A percentile compares a stretch with the other conserved stretches of the same genome.
These are phyloP conservation scores for Lactuca sativa DNA, from an alignment of 129 eudicot genomes.

Conservation along the genomic window DNA sequence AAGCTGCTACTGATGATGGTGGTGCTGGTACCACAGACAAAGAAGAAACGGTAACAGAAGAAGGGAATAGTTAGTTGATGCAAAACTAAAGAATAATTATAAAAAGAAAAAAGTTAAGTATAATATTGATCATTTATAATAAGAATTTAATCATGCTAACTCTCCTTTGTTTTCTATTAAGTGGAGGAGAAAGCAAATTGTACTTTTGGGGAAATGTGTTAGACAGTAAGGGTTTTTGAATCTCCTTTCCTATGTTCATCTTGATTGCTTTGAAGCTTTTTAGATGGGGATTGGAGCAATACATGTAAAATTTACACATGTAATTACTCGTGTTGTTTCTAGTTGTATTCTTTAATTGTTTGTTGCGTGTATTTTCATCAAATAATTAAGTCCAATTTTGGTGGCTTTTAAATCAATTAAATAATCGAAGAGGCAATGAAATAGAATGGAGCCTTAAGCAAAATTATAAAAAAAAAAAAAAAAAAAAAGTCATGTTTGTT, in stretches of 20 bases:
- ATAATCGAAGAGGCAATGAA: no score
- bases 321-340: conserved; percentile 25
- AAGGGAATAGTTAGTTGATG: conserved; percentile 5
- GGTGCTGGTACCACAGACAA: neutral
- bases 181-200: conserved; percentile 25
- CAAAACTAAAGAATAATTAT: conserved; percentile 19
- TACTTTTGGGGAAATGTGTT: conserved; percentile 15
- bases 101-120: neutral
- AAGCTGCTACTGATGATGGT: conserved; percentile 29
- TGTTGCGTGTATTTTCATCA: conserved; percentile 6
- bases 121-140: conserved; percentile 11
- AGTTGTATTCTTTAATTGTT: conserved; percentile 15
- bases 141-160: neutral
- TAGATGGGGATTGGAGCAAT: conserved; percentile 22
- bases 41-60: conserved; percentile 10
- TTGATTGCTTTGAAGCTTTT: conserved; percentile 22
- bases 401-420: neutral
- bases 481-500: no score
- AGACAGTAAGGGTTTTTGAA: conserved; percentile 11
- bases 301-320: conserved; percentile 34
- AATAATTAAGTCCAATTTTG: conserved; percentile 1
- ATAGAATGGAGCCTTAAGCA: no score
- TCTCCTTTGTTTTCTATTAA: conserved; percentile 27
- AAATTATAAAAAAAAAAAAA: no score
- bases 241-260: conserved; percentile 21